Evolutionary conservation across 805 yeast genomes (phyloP).

Genomic region (Candida mattraensis): DNA sequence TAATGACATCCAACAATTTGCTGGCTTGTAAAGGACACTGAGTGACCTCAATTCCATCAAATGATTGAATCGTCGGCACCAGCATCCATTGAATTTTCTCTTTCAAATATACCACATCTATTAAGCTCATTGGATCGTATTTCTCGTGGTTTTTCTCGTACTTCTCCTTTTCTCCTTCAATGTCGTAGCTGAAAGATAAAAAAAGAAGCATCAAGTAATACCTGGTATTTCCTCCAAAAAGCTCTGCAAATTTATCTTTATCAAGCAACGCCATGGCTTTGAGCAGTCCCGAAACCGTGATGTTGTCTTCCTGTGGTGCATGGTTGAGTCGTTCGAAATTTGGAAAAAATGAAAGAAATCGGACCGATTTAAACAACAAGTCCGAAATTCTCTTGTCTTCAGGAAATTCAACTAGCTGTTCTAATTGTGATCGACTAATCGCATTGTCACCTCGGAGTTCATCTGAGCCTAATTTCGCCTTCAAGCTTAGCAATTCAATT

Average conservation of each 20-base stretch:
- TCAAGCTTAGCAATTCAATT: conserved; percentile 26
- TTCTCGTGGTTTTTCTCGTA: conserved; percentile 9
- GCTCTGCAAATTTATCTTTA: conserved; percentile 41
- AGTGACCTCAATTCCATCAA: conserved; percentile 44
- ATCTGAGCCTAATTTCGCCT: conserved; percentile 21
- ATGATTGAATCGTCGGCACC: conserved; percentile 39
- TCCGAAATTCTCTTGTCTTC: conserved; percentile 32
- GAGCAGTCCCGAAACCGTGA: conserved; percentile 40
- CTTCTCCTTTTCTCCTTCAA: conserved; percentile 9
- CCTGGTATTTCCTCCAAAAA: conserved; percentile 27
- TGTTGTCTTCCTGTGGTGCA: conserved; percentile 20
- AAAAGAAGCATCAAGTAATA: conserved; percentile 48
- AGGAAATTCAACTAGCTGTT: conserved; percentile 36
- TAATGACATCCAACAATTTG: conserved; percentile 43
- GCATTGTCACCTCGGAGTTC: conserved; percentile 25
- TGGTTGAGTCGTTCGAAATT: conserved; percentile 8
- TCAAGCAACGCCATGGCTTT: conserved; percentile 46
- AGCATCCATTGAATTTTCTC: conserved; percentile 31
- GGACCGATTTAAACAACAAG: conserved; percentile 41
- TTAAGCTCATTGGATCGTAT: conserved; percentile 6
- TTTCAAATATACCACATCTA: conserved; percentile 24
- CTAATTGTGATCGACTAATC: conserved; percentile 30
- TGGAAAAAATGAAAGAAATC: conserved; percentile 36
- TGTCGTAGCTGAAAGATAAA: conserved; percentile 36
- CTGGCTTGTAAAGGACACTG: conserved; percentile 39